Evolutionary conservation across 371 early-diverging fungal species (phyloP).

Genomic region (Massospora cicadina): DNA sequence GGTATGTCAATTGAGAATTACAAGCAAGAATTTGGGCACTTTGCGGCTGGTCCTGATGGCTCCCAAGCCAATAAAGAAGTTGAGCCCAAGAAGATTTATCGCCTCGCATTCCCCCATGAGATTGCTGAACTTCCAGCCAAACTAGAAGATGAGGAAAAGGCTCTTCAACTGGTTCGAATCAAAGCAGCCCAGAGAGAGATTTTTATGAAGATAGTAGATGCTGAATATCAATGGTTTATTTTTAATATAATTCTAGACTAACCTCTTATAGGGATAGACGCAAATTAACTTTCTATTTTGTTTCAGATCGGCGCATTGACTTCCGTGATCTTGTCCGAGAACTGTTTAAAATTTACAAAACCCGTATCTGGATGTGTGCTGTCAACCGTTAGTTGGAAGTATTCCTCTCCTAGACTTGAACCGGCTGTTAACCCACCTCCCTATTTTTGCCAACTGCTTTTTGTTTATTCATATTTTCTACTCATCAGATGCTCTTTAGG

Average conservation of each 20-base stretch:
- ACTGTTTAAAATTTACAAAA: slow-evolving; percentile 96
- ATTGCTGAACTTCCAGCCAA: slow-evolving; percentile 48
- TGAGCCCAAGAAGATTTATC: slow-evolving; percentile 69
- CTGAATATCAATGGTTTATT: slow-evolving; percentile 86
- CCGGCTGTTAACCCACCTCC: not conserved
- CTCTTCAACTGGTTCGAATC: slow-evolving; percentile 62
- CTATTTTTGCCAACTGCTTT: not conserved
- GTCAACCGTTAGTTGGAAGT: slow-evolving; percentile 20
- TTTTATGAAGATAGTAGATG: slow-evolving; percentile 88
- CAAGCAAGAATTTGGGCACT: slow-evolving; percentile 11
- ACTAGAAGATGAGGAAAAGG: slow-evolving; percentile 72
- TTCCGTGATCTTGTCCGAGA: slow-evolving; percentile 97
- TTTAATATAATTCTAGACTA: not conserved
- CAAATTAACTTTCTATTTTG: slow-evolving; percentile 89
- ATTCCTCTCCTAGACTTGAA: not conserved
- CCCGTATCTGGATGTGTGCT: slow-evolving; percentile 95
- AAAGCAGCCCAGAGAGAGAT: slow-evolving; percentile 73
- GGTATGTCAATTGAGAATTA: slow-evolving; percentile 24
- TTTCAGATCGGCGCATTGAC: slow-evolving; percentile 90
- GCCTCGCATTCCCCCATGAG: slow-evolving; percentile 64
- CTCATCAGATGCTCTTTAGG: not conserved
- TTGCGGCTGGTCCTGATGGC: slow-evolving; percentile 15
- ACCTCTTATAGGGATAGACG: slow-evolving; percentile 60
- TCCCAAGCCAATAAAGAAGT: slow-evolving; percentile 35
- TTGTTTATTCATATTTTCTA: not conserved